Evolutionary conservation across 2,329 filamentous ascomycete genomes (phyloP), one percentile per base, ranked within the genome.

Genomic region (Epichloe typhina): DNA sequence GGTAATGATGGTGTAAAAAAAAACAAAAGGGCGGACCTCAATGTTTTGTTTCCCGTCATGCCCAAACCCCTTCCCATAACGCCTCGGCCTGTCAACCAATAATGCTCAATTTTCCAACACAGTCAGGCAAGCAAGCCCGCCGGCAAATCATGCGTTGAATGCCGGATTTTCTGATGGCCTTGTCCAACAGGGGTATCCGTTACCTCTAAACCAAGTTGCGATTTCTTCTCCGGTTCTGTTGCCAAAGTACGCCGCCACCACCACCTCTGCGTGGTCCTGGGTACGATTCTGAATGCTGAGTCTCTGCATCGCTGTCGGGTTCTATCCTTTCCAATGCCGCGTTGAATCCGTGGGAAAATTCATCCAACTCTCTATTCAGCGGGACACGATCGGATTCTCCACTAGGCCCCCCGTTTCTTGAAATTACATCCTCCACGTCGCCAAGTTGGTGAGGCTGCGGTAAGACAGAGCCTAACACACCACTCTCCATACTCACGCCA

Each of bases 141-240:
- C 26, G 4, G 17, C 17, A 17, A 21, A 8, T 8, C 9, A 31
- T 17, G 15, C 23, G 21, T 15, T 8, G 19, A 15, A 13, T 15
- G 9, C 13, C 19, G 5, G 31, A 19, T 2, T 15, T 36, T 17
- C 43, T 46, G 19, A 11, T 26, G 33, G 26, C 35, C 15, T 5
- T 9, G 15, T 31, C 31, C 17, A 7, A 40, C 11, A 48, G 3
- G 8, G 26, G 9, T 19, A 9, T 36, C 8, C 4, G 39, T 67
- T 59, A 73, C 64, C 72, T 65, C 71, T 71, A 73, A 64, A 70
- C 70, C 55, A 73, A 52, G 59, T 72, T 77, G 48, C 74, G 66
- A 54, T 66, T 68, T 54, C 71, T 70, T 50, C 69, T 67, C 51
- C 74, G 65, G 48, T 76, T 76, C 62, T 78, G 75, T 62, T 78